Evolutionary conservation across 257 asterid species (phyloP).

Genomic region (Ehretia macrophylla): DNA sequence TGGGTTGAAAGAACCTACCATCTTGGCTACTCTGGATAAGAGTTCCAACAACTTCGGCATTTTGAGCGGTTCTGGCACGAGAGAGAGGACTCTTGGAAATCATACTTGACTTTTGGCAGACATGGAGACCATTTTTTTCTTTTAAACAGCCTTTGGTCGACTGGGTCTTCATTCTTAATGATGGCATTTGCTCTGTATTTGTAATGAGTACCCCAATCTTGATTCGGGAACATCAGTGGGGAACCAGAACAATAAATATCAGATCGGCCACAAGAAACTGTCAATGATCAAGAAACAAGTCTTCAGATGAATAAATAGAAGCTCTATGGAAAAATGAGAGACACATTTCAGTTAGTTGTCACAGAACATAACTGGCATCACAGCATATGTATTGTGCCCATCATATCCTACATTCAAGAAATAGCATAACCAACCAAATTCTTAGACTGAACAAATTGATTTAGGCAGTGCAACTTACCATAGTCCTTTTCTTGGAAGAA

Average conservation of each 20-base stretch:
- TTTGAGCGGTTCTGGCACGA: slow-evolving; percentile 36
- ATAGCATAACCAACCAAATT: no score
- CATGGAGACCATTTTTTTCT: slow-evolving; percentile 66
- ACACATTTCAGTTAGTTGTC: no score
- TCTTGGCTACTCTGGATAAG: slow-evolving; percentile 37
- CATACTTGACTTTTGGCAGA: slow-evolving; percentile 64
- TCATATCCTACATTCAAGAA: no score
- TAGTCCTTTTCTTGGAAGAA: no score
- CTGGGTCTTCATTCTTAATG: slow-evolving; percentile 76
- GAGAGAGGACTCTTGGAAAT: slow-evolving; percentile 75
- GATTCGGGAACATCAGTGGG: slow-evolving; percentile 35
- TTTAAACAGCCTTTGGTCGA: slow-evolving; percentile 45
- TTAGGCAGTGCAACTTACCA: no score
- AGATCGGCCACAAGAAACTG: slow-evolving; percentile 43
- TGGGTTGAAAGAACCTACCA: slow-evolving; percentile 35
- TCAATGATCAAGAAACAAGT: slow-evolving; percentile 2
- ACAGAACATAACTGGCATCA: no score
- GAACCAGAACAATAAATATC: slow-evolving; percentile 20
- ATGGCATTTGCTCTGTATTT: slow-evolving; percentile 74
- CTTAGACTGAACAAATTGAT: no score
- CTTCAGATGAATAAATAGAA: slow-evolving; percentile 6
- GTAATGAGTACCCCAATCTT: slow-evolving; percentile 28
- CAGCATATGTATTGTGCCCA: no score
- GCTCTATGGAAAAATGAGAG: background rate
- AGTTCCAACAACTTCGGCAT: slow-evolving; percentile 31